Evolutionary conservation across 176 grass and related monocot species (phyloP).

Genomic region (Aegilops umbellulata): DNA sequence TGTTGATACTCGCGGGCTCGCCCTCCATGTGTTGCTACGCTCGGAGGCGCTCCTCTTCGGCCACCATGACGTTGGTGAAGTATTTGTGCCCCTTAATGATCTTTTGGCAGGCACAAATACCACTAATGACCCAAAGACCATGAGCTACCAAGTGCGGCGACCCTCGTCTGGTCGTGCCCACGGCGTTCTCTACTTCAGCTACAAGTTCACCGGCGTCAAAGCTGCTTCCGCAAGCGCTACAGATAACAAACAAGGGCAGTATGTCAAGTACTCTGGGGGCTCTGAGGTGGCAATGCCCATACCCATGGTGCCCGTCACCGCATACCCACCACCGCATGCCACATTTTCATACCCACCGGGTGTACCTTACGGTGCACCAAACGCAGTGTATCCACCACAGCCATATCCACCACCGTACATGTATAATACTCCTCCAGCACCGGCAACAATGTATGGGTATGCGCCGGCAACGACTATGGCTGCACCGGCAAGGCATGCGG

Average conservation of each 20-base stretch:
- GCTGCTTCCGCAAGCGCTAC: neutral
- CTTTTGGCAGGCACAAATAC: conserved; percentile 20
- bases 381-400: conserved; percentile 25
- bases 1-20: conserved; percentile 35
- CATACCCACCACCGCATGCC: conserved; percentile 24
- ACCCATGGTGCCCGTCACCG: neutral
- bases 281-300: neutral
- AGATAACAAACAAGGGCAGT: neutral
- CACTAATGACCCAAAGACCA: conserved; percentile 22
- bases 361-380: conserved; percentile 27
- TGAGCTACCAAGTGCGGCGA: conserved; percentile 70
- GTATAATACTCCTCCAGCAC: conserved; percentile 13
- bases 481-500: neutral
- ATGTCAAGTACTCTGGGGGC: neutral
- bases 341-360: neutral
- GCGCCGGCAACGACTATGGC: neutral
- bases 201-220: conserved; percentile 41
- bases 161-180: conserved; percentile 47
- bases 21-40: conserved; percentile 50
- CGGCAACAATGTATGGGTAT: conserved; percentile 40
- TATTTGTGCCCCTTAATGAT: conserved; percentile 57
- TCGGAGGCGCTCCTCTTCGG: conserved; percentile 7
- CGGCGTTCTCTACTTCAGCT: conserved; percentile 66
- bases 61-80: conserved; percentile 61
- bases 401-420: conserved; percentile 30